Evolutionary conservation across 2,329 filamentous ascomycete genomes (phyloP).

Genomic region (Ophiosphaerella narmari): DNA sequence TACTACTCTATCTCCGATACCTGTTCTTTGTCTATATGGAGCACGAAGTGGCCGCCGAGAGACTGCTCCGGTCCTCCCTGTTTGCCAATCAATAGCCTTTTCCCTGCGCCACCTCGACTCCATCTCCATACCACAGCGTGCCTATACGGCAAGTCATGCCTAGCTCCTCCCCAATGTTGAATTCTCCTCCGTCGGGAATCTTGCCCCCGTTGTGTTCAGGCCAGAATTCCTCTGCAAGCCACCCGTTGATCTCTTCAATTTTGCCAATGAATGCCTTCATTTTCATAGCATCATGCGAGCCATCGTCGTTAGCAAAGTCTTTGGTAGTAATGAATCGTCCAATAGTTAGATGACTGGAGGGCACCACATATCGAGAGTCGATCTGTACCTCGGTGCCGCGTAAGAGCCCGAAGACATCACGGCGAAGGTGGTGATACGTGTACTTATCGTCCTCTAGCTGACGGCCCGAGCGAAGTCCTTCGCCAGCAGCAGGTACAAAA

Average conservation of each 20-base stretch:
- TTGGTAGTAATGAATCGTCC: slow-evolving; percentile 74
- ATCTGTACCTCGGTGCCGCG: slow-evolving; percentile 68
- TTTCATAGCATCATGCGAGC: slow-evolving; percentile 58
- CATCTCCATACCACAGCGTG: slow-evolving; percentile 75
- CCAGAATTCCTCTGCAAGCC: slow-evolving; percentile 75
- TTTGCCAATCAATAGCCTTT: slow-evolving; percentile 49
- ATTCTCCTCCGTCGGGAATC: slow-evolving; percentile 66
- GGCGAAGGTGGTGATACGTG: slow-evolving; percentile 88
- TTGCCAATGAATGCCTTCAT: slow-evolving; percentile 68
- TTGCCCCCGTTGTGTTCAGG: slow-evolving; percentile 49
- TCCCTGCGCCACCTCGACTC: slow-evolving; percentile 66
- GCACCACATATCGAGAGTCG: slow-evolving; percentile 81
- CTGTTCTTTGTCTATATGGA: too few relatives aligned
- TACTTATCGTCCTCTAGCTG: slow-evolving; percentile 64
- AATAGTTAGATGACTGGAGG: slow-evolving; percentile 87
- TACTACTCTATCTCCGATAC: too few relatives aligned
- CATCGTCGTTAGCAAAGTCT: slow-evolving; percentile 55
- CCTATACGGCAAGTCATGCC: slow-evolving; percentile 79
- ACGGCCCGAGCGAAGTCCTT: slow-evolving; percentile 48
- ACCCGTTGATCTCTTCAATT: slow-evolving; percentile 77
- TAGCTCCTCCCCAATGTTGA: slow-evolving; percentile 84
- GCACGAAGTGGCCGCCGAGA: too few relatives aligned
- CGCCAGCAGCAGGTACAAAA: slow-evolving; percentile 78
- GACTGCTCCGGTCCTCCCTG: neutral
- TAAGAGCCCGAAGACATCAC: slow-evolving; percentile 72